Evolutionary conservation across 164 flowering plant species (phyloP), one percentile per base, ranked within the genome.

Genomic region (Malania oleifera): DNA sequence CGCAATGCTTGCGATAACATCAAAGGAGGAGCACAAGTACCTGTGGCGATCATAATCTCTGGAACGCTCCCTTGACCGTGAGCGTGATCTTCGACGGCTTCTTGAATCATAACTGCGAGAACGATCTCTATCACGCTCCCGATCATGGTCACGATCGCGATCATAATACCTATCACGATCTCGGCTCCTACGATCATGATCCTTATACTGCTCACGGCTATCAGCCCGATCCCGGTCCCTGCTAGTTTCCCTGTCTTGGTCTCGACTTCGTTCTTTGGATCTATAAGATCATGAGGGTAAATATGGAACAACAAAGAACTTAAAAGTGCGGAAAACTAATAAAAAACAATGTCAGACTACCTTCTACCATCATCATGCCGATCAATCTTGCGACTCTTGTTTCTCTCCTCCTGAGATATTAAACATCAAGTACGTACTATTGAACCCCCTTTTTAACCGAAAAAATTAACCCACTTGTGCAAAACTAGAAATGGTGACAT

Each of bases 41-140:
- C 93, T 89, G 70, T 77, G 79, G 56, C 89, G 91, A 63, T 87
- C 97, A 79, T 85, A 79, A 60, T 91, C 96, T 61, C 92, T 79
- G 6, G 95, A 69, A 25, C 85, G 84, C 22, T 91, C 98, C 70
- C 45, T 70, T 7, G 96, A 88, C 12, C 89, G 76, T 19, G 95
- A 87, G 1, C 95, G 90, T 25, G 96, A 89, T 72, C 96, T 80
- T 19, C 80, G 77, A 31, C 76, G 87, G 65, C 81, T 81, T 63
- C 96, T 82, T 37, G 91, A 82, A 60, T 86, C 91, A 71, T 83
- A 73, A 73, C 59, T 71, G 40, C 81, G 84, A 19, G 84, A 68
- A 11, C 75, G 84, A 12, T 82, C 89, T 41, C 71, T 58, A 31
- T 79, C 86, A 15, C 86, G 79, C 2, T 83, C 89, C 12, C 86